Percentiles rank a stretch among this genome's conserved stretches.
Conservation (phyloP, 495 filamentous ascomycete species). For the Hypoxylon cercidicola region DNA sequence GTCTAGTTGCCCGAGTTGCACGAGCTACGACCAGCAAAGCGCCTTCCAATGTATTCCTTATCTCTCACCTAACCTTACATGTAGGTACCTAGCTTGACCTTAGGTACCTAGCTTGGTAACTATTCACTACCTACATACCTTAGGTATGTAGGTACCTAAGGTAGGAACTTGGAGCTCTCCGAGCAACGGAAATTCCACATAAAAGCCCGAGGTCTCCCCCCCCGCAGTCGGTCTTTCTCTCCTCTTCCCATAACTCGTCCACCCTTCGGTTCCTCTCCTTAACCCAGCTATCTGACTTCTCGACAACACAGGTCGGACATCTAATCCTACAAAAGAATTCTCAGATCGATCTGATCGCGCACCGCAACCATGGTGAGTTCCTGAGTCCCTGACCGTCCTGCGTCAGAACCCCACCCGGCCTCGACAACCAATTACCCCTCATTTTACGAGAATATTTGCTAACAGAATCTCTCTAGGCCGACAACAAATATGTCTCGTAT, state of each 20-base stretch:
- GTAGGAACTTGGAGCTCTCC: slow-evolving; percentile 15
- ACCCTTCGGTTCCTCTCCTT: slow-evolving; percentile 9
- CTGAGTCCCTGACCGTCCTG: slow-evolving; percentile 18
- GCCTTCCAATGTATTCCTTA: not conserved
- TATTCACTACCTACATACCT: not conserved
- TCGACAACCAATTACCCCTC: slow-evolving; percentile 48
- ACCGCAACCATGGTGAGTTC: slow-evolving; percentile 47
- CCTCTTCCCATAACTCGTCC: not conserved
- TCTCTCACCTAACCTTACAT: not conserved
- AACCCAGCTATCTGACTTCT: no score
- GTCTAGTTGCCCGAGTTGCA: not conserved
- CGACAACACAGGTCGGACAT: slow-evolving; percentile 16
- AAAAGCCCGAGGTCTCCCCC: slow-evolving; percentile 37
- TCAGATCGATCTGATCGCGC: slow-evolving; percentile 25
- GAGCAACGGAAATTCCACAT: slow-evolving; percentile 37
- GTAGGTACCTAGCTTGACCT: not conserved
- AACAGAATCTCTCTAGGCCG: slow-evolving; percentile 65
- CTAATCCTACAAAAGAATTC: slow-evolving; percentile 13
- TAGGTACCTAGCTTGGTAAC: not conserved
- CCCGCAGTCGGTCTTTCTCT: slow-evolving; percentile 24
- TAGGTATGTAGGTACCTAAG: slow-evolving; percentile 13
- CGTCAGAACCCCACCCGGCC: slow-evolving; percentile 39
- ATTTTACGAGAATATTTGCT: slow-evolving; percentile 49
- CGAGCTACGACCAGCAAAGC: not conserved
- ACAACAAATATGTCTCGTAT: slow-evolving; percentile 65